Evolutionary conservation across 306 rosid genomes (phyloP), one percentile per base, ranked within the genome.

Genomic region (Prunus campanulata): DNA sequence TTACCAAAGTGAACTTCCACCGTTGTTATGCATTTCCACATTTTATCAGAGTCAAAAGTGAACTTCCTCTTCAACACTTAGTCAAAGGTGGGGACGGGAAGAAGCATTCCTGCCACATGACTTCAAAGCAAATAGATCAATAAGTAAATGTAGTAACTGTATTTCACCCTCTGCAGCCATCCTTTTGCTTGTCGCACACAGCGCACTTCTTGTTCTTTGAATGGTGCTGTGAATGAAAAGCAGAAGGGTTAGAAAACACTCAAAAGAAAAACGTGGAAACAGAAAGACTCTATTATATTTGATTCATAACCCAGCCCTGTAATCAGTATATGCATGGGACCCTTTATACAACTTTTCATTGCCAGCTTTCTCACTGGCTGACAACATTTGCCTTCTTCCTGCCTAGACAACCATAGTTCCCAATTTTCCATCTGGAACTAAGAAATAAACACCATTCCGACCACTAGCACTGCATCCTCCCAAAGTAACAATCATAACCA

Each of bases 131-230:
- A 56, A 22, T 24, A 57, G 64, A 56, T 14, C 27, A 52, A 55
- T 46, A 39, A 55, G 66, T 57, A 47, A 68, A 49, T 7, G 25
- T 3, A 9, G 18, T 35, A 70, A 60, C 27, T 6, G 25, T 72
- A 70, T 85, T 83, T 88, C 83, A 59, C 90, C 81, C 74, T 87
- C 90, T 9, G 85, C 80, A 6, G 87, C 88, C 78, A 84, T 82
- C 84, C 42, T 89, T 82, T 81, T 91, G 75, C 78, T 87, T 80
- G 84, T 93, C 85, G 90, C 95, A 93, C 64, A 91, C 93, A 70
- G 86, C 89, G 82, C 95, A 93, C 75, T 89, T 93, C 88, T 91
- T 93, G 80, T 91, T 91, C 88, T 88, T 93, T 11, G 90, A 35
- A 77, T 93, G 95, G 83, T 88, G 96, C 91, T 86, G 96, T 30